Evolutionary conservation across 306 rosid genomes (phyloP), one percentile per base, ranked within the genome.

Genomic region (Cicer chorassanicum): DNA sequence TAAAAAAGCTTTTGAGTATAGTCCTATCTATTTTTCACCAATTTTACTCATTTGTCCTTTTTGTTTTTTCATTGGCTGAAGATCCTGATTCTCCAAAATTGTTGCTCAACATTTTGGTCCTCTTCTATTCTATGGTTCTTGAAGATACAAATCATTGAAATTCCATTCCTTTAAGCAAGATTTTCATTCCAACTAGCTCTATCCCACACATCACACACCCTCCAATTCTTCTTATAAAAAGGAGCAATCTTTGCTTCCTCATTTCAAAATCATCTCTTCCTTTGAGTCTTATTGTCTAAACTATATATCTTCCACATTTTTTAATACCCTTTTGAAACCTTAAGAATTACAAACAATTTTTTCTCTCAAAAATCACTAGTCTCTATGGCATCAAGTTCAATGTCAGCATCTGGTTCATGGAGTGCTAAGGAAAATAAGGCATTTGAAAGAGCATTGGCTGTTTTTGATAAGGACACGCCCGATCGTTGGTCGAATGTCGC

Each of bases 401-500:
- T 90, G 83, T 84, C 96, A 46, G 67, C 93, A 5, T 87, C 92
- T 5, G 79, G 81, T 21, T 87, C 92, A 36, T 93, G 98, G 98
- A 83, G 96, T 56, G 84, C 84, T n/a, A 89, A 89, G 88, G 96
- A 93, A 45, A 91, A 91, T 63, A 93, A 93, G 46, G 93, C 96
- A 69, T 93, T 93, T 65, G 98, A 93, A 70, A 87, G 80, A 91
- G 98, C 98, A 46, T 77, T 93, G 19, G 98, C 98, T 16, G 80
- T 87, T 6, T 91, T 77, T 42, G 97, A 93, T 82, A 89, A 86
- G 80, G 98, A 93, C 85, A 93, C 97, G 16, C 90, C 96, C 1
- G 98, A 93, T 68, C 96, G 98, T 48, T 93, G 97, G 97, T 57
- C 72, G 81, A 89, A 93, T 69, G 87, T 93, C 43, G 97, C 98